Percentiles rank a stretch among this genome's conserved stretches.
phyloP scores from a whole-genome alignment of 2,329 filamentous ascomycete genomes.

The Hypomyces perniciosus region DNA sequence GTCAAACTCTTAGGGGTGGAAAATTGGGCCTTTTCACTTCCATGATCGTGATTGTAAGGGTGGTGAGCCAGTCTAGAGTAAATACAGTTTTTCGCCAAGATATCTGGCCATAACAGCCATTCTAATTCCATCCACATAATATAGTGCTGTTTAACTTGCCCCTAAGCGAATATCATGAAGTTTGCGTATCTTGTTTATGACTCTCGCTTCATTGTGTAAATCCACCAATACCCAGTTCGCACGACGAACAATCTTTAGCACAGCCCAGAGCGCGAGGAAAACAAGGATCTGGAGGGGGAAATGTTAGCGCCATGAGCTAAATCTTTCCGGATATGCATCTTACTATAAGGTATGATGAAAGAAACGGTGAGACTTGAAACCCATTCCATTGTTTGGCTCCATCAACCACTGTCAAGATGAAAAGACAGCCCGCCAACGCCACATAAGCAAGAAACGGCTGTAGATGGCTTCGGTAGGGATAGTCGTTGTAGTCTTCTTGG shows the following conservation, averaged over 20 bases:
- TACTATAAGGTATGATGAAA: slow-evolving; percentile 35
- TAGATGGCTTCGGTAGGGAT: slow-evolving; percentile 33
- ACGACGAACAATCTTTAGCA: slow-evolving; percentile 4
- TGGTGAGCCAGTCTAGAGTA: too few relatives aligned
- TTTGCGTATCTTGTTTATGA: slow-evolving; percentile 6
- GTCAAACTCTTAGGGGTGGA: too few relatives aligned
- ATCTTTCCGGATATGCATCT: slow-evolving; percentile 11
- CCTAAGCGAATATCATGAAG: slow-evolving; percentile 9
- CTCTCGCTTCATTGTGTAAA: not conserved
- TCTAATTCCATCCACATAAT: too few relatives aligned
- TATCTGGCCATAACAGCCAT: too few relatives aligned
- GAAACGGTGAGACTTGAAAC: slow-evolving; percentile 28
- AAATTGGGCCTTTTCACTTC: too few relatives aligned
- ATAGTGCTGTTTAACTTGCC: not conserved
- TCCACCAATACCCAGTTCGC: slow-evolving; percentile 9
- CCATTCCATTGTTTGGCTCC: slow-evolving; percentile 31
- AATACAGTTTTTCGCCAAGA: too few relatives aligned
- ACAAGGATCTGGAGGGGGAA: slow-evolving; percentile 1
- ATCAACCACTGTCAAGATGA: slow-evolving; percentile 29
- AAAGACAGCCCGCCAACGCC: slow-evolving; percentile 29
- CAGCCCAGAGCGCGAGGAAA: slow-evolving; percentile 3
- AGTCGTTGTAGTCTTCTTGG: slow-evolving; percentile 22
- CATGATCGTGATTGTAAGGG: too few relatives aligned
- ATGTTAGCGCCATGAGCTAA: not conserved
- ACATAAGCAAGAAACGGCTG: slow-evolving; percentile 33